Evolutionary conservation across 2,329 filamentous ascomycete species (phyloP), one percentile per base, ranked within the genome.

Genomic region (Colletotrichum sidae): DNA sequence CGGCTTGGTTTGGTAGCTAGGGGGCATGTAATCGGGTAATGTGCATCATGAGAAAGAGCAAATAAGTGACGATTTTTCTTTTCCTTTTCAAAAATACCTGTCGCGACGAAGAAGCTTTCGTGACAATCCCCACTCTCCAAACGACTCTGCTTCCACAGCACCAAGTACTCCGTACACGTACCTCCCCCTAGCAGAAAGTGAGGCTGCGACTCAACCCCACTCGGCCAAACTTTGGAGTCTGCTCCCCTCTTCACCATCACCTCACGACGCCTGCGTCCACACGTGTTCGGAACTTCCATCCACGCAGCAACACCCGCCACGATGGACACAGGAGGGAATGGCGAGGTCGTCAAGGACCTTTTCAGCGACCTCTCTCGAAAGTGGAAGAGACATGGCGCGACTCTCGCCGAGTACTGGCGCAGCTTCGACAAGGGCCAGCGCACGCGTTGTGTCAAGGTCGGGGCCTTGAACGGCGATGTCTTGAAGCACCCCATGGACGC

Each of bases 401-500:
- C 44, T 0, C 4, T 46, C 15, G 44, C 15, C 7, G n/a, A 2
- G 15, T 46, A 46, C 17, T 84, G 82, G 81, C 74, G 71, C 8
- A 78, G 75, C 0, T 77, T 83, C 46, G 68, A 69, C 66, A 72
- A 73, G 41, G 66, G 33, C 6, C 75, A 79, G 47, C 76, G 80
- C 4, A 68, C 68, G 13, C 70, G 68, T 63, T 78, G 75, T 54
- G 66, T 83, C 54, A 77, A 73, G 47, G 77, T 69, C 2, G 79
- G 77, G 1, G 67, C 74, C 1, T 65, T 55, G 0, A 74, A 78
- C 0, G 76, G 76, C 7, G 58, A 53, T 9, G 74, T 82, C 3
- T 70, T 82, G 15, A 75, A 75, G 58, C 70, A 79, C 49, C 60
- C 75, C 2, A 34, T 25, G 3, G 80, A 84, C 55, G 34, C 35